Conservation (phyloP, 495 filamentous ascomycete species). For the Podospora pseudoanserina region DNA sequence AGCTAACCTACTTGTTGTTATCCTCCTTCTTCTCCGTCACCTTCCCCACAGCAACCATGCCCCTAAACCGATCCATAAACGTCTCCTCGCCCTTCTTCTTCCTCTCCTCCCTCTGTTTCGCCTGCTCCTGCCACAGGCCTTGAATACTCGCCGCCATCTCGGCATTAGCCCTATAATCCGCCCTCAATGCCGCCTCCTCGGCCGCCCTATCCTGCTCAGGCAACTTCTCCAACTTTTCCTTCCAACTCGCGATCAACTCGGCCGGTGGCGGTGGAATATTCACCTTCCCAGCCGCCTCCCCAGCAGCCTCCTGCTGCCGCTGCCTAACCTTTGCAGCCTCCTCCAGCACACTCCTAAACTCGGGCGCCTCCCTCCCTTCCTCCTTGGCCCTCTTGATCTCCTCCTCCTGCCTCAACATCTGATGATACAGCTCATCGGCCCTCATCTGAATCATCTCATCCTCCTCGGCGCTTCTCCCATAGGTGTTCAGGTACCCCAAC, state of each 20-base stretch:
- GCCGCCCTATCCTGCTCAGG: conserved; percentile 60
- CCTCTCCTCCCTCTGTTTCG: conserved; percentile 53
- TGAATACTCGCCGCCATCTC: conserved; percentile 52
- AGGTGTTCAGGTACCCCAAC: conserved; percentile 75
- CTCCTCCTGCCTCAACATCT: conserved; percentile 73
- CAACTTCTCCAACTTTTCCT: conserved; percentile 55
- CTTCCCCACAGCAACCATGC: conserved; percentile 11
- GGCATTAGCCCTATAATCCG: conserved; percentile 56
- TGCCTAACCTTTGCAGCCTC: conserved; percentile 24
- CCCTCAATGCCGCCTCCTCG: conserved; percentile 61
- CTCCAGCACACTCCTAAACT: conserved; percentile 41
- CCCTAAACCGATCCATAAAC: conserved; percentile 44
- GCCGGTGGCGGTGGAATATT: conserved; percentile 30
- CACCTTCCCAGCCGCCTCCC: conserved; percentile 1
- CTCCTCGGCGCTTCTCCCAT: conserved; percentile 58
- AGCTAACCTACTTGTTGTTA: not conserved
- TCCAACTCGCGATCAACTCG: conserved; percentile 43
- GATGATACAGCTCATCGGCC: conserved; percentile 82
- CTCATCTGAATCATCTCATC: conserved; percentile 96
- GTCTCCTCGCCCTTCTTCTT: conserved; percentile 57
- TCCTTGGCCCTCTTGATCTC: conserved; percentile 63
- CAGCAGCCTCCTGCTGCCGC: conserved; percentile 15
- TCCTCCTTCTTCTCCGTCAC: conserved; percentile 2
- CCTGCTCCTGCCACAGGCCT: conserved; percentile 55
- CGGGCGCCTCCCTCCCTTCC: conserved; percentile 52